phyloP scores from a whole-genome alignment of 2,329 filamentous ascomycete genomes.

The Calonectria hawksworthii region DNA sequence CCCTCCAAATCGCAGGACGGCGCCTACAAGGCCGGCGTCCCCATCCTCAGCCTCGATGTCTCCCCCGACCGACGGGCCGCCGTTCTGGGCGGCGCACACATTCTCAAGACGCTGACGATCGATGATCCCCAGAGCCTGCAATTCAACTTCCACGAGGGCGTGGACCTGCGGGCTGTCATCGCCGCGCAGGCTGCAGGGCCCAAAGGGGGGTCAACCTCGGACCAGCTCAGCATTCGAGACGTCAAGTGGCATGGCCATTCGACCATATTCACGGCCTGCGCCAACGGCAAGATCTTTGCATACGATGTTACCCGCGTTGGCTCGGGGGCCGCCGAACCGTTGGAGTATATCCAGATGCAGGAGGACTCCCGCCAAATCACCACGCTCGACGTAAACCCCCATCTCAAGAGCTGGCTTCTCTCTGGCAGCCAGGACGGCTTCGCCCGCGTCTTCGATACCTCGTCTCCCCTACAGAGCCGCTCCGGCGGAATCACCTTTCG shows the following conservation, averaged over 20 bases:
- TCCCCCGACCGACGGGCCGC: conserved; percentile 69
- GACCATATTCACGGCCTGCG: conserved; percentile 73
- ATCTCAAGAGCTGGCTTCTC: conserved; percentile 68
- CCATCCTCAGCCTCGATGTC: conserved; percentile 70
- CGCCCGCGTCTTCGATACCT: conserved; percentile 73
- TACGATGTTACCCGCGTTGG: conserved; percentile 71
- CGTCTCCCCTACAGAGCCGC: conserved; percentile 61
- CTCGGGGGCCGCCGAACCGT: conserved; percentile 57
- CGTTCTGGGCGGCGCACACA: conserved; percentile 70
- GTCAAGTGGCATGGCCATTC: conserved; percentile 70
- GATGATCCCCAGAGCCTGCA: conserved; percentile 58
- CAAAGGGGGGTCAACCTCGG: conserved; percentile 58
- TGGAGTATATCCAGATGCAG: conserved; percentile 70
- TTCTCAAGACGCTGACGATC: conserved; percentile 72
- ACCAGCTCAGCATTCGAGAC: conserved; percentile 75
- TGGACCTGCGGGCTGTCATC: conserved; percentile 71
- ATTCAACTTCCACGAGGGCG: conserved; percentile 65
- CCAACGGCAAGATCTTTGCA: conserved; percentile 74
- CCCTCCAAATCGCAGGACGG: conserved; percentile 70
- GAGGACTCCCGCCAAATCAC: conserved; percentile 76
- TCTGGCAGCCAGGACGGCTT: conserved; percentile 76
- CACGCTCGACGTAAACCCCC: conserved; percentile 73
- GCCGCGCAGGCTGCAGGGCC: conserved; percentile 58
- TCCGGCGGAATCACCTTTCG: conserved; percentile 65
- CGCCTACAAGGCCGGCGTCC: conserved; percentile 63